Evolutionary conservation across 2,329 filamentous ascomycete genomes (phyloP).

Genomic region (Rhytidhysteron rufulum): DNA sequence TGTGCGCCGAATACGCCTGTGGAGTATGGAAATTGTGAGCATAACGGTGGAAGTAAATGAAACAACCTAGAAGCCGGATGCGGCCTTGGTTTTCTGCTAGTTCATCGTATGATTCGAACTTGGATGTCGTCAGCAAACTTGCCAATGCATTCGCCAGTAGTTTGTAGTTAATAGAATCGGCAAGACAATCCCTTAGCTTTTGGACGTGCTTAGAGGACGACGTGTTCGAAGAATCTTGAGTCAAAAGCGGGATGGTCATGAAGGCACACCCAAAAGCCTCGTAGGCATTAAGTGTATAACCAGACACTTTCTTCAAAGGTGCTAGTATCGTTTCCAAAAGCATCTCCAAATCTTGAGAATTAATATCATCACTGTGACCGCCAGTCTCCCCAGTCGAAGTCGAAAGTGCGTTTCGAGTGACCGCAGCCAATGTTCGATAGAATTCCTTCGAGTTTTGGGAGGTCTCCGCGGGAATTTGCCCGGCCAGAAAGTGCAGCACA

Average conservation of each 20-base stretch:
- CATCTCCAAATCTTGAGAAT: constrained; percentile 7
- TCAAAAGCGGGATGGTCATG: constrained; percentile 38
- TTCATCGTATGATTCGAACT: constrained; percentile 20
- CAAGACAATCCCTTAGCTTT: constrained; percentile 36
- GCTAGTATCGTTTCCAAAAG: constrained; percentile 21
- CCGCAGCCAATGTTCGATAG: constrained; percentile 27
- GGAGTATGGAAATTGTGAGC: constrained; percentile 39
- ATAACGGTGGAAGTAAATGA: constrained; percentile 56
- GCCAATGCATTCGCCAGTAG: constrained; percentile 34
- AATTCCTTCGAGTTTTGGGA: constrained; percentile 27
- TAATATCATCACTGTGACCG: not conserved
- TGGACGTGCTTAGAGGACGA: too few relatives aligned
- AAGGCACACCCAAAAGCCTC: constrained; percentile 40
- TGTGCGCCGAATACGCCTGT: constrained; percentile 42
- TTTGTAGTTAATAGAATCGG: constrained; percentile 50
- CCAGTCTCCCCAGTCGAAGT: constrained; percentile 5
- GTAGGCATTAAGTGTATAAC: constrained; percentile 34
- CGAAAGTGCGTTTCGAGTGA: constrained; percentile 13
- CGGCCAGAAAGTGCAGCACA: constrained; percentile 26
- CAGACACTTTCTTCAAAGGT: constrained; percentile 30
- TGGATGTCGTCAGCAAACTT: constrained; percentile 21
- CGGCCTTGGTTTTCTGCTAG: constrained; percentile 39
- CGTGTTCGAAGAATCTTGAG: constrained; percentile 17
- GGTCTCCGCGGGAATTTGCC: constrained; percentile 30
- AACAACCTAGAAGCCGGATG: constrained; percentile 56